A percentile compares a stretch with the other conserved stretches of the same genome.
These are phyloP conservation scores for Nephelium lappaceum DNA, from an alignment of 345 rosid species.

Conservation along the genomic window DNA sequence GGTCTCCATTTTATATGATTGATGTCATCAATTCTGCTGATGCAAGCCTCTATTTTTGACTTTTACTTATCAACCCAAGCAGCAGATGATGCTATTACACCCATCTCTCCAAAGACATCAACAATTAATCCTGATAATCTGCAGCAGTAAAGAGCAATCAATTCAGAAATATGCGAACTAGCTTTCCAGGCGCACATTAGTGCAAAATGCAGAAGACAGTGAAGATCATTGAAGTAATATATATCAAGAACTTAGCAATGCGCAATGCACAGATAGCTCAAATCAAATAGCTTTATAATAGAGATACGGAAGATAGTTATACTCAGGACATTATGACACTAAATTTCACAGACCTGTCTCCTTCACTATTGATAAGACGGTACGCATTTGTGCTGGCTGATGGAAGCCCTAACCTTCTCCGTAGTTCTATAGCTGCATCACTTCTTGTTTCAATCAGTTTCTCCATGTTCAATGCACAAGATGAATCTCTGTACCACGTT, in stretches of 20 bases:
- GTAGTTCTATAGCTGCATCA: conserved; percentile 61
- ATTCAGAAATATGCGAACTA: conserved; percentile 16
- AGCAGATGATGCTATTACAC: conserved; percentile 94
- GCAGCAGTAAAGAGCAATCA: conserved; percentile 17
- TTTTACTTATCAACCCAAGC: conserved; percentile 95
- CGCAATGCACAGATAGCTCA: not conserved
- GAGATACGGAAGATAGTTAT: not conserved
- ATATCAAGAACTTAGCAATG: not conserved
- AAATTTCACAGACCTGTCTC: conserved; percentile 68
- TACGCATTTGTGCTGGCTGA: conserved; percentile 70
- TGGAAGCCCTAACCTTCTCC: conserved; percentile 71
- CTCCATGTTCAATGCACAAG: conserved; percentile 75
- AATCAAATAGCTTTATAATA: not conserved
- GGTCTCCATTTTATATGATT: conserved; percentile 86
- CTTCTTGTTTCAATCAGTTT: conserved; percentile 71
- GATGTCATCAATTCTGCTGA: conserved; percentile 56
- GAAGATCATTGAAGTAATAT: not conserved
- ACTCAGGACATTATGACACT: not conserved
- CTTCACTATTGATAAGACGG: conserved; percentile 87
- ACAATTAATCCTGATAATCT: conserved; percentile 89
- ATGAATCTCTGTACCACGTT: conserved; percentile 62
- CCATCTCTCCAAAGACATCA: conserved; percentile 87
- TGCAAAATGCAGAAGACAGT: not conserved
- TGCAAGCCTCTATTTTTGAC: conserved; percentile 58
- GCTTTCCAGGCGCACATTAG: conserved; percentile 1